Evolutionary conservation across 2,329 filamentous ascomycete species (phyloP).

Genomic region (Lachnellula arida): DNA sequence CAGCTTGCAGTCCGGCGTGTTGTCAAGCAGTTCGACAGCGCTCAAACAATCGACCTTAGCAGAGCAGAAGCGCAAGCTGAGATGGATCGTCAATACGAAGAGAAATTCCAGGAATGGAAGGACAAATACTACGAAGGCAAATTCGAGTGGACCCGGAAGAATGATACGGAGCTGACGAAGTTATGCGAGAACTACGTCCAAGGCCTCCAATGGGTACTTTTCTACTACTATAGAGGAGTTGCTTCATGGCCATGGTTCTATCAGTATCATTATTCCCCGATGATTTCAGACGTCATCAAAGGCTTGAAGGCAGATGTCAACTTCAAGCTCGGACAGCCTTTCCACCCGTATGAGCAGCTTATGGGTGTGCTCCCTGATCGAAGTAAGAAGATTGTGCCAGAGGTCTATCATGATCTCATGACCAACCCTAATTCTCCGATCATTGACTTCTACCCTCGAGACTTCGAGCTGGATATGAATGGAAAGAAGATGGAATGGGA

Average conservation of each 20-base stretch:
- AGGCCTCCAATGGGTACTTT: slow-evolving; percentile 95
- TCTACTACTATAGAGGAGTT: slow-evolving; percentile 96
- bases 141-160: slow-evolving; percentile 81
- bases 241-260: slow-evolving; percentile 99
- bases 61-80: slow-evolving; percentile 73
- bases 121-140: slow-evolving; percentile 88
- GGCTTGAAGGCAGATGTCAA: slow-evolving; percentile 83
- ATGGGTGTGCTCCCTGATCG: slow-evolving; percentile 98
- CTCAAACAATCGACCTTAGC: slow-evolving; percentile 75
- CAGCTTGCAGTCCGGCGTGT: slow-evolving; percentile 79
- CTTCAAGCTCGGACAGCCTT: slow-evolving; percentile 91
- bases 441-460: slow-evolving; percentile 94
- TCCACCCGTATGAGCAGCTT: slow-evolving; percentile 90
- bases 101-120: slow-evolving; percentile 91
- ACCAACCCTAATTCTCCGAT: slow-evolving; percentile 86
- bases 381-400: slow-evolving; percentile 93
- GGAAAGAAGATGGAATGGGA: slow-evolving; percentile 99
- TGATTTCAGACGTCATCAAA: slow-evolving; percentile 92
- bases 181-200: slow-evolving; percentile 96
- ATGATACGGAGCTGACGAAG: slow-evolving; percentile 73
- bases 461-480: slow-evolving; percentile 98
- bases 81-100: slow-evolving; percentile 80
- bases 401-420: slow-evolving; percentile 87
- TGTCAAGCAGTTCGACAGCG: slow-evolving; percentile 86
- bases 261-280: slow-evolving; percentile 90